Base-by-base conservation (phyloP, 306 rosid species). In the Cucumis hystrix region DNA sequence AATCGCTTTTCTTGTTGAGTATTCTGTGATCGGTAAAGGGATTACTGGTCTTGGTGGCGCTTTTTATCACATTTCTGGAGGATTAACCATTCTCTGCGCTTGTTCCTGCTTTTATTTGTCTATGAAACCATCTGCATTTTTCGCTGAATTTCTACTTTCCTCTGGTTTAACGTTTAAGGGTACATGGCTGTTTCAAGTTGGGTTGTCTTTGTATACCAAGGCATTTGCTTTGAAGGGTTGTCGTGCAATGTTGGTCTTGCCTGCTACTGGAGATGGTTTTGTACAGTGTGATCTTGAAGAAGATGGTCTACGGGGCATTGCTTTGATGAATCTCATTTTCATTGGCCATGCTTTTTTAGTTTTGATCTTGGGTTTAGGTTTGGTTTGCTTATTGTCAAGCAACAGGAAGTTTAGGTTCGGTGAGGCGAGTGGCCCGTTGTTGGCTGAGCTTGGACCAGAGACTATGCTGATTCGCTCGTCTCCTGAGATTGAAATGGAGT, bases 121-220 rank as follows among this genome's bases (percentile, higher is more conserved):
- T 1, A 43, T 83, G 40, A 86, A 82, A 76, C 97, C 93, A 5
- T 49, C 81, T 25, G 87, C 97, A 0, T 94, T 91, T 71, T 87
- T 89, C 21, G 95, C 97, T 1, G 98, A 94, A 61, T 91, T 90
- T 75, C 67, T 90, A 33, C 85, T 94, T 55, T 91, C 88, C 11
- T 85, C 80, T 10, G 96, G 91, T 2, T 57, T 94, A 87, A 82
- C 88, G 64, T 89, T 94, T 12, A 94, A 94, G 85, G 98, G 89
- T 0, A 89, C 93, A 13, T 94, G 98, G 98, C 41, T 94, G 65
- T 58, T 94, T 78, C 98, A 94, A 77, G 74, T 78, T 28, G 96
- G 97, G 30, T 76, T 91, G 79, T 90, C 90, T 30, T 63, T 94
- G 83, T 90, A 89, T 39, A 88, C 96, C 18, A 90, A 94, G 85